A percentile compares a stretch with the other conserved stretches of the same genome.
Evolutionary conservation across 2,329 filamentous ascomycete species (phyloP).

Genomic region (Fusarium palustre): DNA sequence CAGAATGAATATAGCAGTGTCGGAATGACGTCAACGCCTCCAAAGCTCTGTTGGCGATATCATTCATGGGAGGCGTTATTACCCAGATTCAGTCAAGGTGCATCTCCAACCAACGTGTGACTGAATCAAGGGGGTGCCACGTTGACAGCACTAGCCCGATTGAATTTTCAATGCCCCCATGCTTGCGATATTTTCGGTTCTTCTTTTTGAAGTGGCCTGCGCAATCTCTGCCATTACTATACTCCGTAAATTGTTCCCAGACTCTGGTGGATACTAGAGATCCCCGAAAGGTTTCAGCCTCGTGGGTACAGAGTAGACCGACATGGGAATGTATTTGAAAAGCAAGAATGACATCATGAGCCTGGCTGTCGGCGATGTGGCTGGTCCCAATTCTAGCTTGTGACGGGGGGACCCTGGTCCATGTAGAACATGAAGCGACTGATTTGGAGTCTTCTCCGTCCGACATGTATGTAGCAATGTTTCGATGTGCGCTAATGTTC

Average conservation of each 20-base stretch:
- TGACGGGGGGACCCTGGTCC: constrained; percentile 24
- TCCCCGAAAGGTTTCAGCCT: constrained; percentile 43
- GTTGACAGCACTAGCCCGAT: constrained; percentile 39
- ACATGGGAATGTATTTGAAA: constrained; percentile 40
- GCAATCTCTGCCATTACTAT: constrained; percentile 13
- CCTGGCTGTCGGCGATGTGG: constrained; percentile 21
- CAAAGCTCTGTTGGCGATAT: constrained; percentile 30
- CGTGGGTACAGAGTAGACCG: constrained; percentile 37
- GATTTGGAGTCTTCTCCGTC: constrained; percentile 31
- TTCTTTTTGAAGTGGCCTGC: constrained; percentile 14
- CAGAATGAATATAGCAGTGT: neutral
- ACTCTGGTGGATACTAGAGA: constrained; percentile 8
- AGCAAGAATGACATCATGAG: constrained; percentile 41
- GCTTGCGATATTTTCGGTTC: constrained; percentile 12
- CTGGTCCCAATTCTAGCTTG: constrained; percentile 21
- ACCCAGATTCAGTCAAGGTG: constrained; percentile 19
- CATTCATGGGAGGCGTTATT: constrained; percentile 29
- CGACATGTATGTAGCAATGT: constrained; percentile 6
- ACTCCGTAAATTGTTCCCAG: constrained; percentile 20
- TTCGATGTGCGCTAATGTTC: constrained; percentile 29
- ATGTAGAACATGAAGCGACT: constrained; percentile 20
- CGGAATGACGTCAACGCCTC: constrained; percentile 45
- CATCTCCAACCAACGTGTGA: constrained; percentile 30
- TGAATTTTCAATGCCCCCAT: constrained; percentile 11
- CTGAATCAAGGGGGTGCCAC: constrained; percentile 41